Conservation (phyloP, 805 yeast species). For the Wickerhamomyces tratensis region DNA sequence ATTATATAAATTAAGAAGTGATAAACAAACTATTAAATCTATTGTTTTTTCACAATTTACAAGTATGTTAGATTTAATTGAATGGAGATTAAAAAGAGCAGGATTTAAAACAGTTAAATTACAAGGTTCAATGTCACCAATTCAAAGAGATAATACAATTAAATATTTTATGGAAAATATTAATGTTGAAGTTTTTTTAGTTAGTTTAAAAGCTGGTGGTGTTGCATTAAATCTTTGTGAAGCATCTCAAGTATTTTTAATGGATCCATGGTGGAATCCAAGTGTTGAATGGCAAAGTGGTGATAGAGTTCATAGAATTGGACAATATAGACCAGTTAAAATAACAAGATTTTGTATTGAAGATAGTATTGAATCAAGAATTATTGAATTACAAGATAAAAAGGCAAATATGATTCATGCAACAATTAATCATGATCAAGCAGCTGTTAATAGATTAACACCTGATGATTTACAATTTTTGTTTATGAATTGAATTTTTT, state of each 20-base stretch:
- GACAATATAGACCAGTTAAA: slow-evolving; percentile 89
- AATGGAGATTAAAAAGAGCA: slow-evolving; percentile 90
- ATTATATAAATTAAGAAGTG: slow-evolving; percentile 76
- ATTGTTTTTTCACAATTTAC: slow-evolving; percentile 97
- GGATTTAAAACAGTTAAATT: slow-evolving; percentile 92
- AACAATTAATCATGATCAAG: slow-evolving; percentile 86
- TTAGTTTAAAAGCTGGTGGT: slow-evolving; percentile 97
- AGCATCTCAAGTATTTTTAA: slow-evolving; percentile 89
- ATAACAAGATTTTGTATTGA: slow-evolving; percentile 91
- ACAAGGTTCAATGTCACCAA: slow-evolving; percentile 96
- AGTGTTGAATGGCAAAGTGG: slow-evolving; percentile 98
- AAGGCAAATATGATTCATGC: slow-evolving; percentile 98
- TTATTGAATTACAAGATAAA: slow-evolving; percentile 91
- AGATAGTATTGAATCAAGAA: slow-evolving; percentile 93
- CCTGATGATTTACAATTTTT: slow-evolving; percentile 93
- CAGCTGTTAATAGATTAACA: slow-evolving; percentile 79
- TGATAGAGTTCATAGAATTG: slow-evolving; percentile 96
- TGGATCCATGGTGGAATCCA: slow-evolving; percentile 99
- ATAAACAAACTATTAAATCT: slow-evolving; percentile 81
- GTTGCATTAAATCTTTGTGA: slow-evolving; percentile 95
- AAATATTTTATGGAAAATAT: slow-evolving; percentile 89
- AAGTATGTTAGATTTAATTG: slow-evolving; percentile 90
- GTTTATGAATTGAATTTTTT: slow-evolving; percentile 54
- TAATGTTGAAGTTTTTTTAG: slow-evolving; percentile 85
- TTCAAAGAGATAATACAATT: slow-evolving; percentile 87